Conservation (phyloP, 139 green algal genomes). For the Dunaliella sp. region DNA sequence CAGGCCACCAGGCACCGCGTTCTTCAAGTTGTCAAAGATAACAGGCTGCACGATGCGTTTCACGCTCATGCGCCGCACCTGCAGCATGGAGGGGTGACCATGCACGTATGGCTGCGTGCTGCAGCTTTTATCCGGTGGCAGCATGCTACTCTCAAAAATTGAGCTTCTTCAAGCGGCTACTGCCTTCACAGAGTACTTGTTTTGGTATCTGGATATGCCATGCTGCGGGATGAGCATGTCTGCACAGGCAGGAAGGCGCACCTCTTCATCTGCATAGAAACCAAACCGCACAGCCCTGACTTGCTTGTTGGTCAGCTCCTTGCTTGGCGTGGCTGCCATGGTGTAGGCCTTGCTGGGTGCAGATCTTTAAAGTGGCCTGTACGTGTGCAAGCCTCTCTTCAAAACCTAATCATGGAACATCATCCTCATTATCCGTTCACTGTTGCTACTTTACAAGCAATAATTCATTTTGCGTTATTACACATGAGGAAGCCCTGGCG, state of each 20-base stretch:
- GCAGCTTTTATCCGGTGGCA: neutral
- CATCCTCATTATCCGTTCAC: too few relatives aligned
- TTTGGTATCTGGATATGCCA: neutral
- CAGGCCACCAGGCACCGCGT: conserved; percentile 76
- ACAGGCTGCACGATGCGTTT: conserved; percentile 80
- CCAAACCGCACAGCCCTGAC: conserved; percentile 77
- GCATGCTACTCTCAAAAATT: too few relatives aligned
- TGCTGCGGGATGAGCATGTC: too few relatives aligned
- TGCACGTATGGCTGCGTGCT: neutral
- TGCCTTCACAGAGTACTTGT: neutral
- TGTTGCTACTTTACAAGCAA: too few relatives aligned
- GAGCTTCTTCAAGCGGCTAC: neutral
- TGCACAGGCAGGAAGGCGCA: too few relatives aligned
- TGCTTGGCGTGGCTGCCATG: conserved; percentile 46
- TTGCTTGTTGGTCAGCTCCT: conserved; percentile 75
- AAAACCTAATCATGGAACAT: too few relatives aligned
- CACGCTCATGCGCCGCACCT: conserved; percentile 83
- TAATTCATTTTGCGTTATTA: too few relatives aligned
- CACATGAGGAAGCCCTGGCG: too few relatives aligned
- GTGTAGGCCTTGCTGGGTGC: too few relatives aligned
- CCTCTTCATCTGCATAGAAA: conserved; percentile 91
- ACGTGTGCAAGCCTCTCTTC: too few relatives aligned
- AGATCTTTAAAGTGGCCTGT: too few relatives aligned
- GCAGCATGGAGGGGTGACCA: neutral
- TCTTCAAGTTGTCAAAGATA: conserved; percentile 81